Evolutionary conservation across 768 basidiomycete genomes (phyloP), one percentile per base, ranked within the genome.

Genomic region (Xerocomus brunneocitrinus): DNA sequence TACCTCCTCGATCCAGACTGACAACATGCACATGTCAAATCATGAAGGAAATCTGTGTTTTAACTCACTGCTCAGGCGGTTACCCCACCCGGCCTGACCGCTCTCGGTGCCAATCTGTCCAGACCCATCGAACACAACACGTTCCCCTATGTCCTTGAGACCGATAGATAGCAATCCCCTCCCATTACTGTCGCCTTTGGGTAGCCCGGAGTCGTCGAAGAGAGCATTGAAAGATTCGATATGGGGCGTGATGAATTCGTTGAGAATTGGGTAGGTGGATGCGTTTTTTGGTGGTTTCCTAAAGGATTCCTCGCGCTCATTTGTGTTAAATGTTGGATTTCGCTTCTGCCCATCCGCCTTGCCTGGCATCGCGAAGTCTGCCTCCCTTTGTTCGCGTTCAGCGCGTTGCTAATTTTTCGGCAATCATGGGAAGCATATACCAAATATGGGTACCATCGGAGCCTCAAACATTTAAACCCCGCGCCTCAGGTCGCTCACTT

Each of bases 201-300:
- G 82, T 50, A 89, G 68, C n/a, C 88, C 88, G 49, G 88, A 85
- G 68, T 95, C 93, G 64, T 98, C 95, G 68, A 98, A 95, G 27
- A 99, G 79, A 14, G 92, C 86, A 71, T 98, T 95, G 79, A 99
- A 98, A 36, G 91, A 93, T 69, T 98, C 89, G 57, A 98, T 82
- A 67, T 98, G 95, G 6, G 97, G 95, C 24, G 82, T 75, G 50
- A 98, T 92, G 62, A 98, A 91, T 71, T 95, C 91, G 61, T 97
- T 91, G 55, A 98, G 77, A 49, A 89, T 89, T 19, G 83, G 83
- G 58, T 90, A 83, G 12, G 84, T 82, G 24, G 88, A 80, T 22
- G 81, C 81, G 39, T 80, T 71, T 59, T 78, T 76, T 27, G 87
- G 78, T 0, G 95, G 97, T 53, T 84, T 76, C 69, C 80, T 79